phyloP scores from a whole-genome alignment of 371 early-diverging fungal species.

The Mortierella sp. region DNA sequence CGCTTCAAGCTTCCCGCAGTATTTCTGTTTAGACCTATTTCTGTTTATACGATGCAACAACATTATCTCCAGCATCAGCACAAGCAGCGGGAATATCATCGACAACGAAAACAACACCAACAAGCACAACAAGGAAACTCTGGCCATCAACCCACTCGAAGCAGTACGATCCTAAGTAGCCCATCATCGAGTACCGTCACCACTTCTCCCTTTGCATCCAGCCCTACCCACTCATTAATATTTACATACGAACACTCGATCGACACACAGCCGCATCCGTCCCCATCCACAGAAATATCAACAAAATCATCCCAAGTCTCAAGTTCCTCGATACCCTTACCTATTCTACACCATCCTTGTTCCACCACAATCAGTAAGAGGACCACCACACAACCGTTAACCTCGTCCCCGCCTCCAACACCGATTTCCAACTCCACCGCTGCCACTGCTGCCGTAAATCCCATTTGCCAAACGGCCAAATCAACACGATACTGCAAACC shows the following conservation, averaged over 20 bases:
- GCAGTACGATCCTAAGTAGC: neutral
- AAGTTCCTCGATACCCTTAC: too few relatives aligned
- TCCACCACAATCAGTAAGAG: too few relatives aligned
- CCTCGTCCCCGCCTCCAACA: neutral
- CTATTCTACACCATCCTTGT: too few relatives aligned
- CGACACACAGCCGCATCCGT: neutral
- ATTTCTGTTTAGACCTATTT: too few relatives aligned
- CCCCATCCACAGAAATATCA: neutral
- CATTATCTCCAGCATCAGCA: constrained; percentile 6
- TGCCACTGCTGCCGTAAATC: neutral
- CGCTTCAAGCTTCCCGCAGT: too few relatives aligned
- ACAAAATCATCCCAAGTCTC: neutral
- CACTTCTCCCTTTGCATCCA: neutral
- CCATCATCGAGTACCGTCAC: neutral
- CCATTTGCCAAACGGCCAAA: neutral
- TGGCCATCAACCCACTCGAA: constrained; percentile 1
- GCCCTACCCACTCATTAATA: neutral
- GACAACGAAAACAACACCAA: neutral
- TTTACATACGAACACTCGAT: neutral
- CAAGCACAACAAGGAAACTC: neutral
- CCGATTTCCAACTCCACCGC: neutral
- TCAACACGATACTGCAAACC: constrained; percentile 12
- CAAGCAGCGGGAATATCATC: constrained; percentile 1
- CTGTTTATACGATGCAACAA: constrained; percentile 2
- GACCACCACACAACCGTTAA: too few relatives aligned